Evolutionary conservation across 371 early-diverging fungal genomes (phyloP), one percentile per base, ranked within the genome.

Genomic region (Nematocida sp.): DNA sequence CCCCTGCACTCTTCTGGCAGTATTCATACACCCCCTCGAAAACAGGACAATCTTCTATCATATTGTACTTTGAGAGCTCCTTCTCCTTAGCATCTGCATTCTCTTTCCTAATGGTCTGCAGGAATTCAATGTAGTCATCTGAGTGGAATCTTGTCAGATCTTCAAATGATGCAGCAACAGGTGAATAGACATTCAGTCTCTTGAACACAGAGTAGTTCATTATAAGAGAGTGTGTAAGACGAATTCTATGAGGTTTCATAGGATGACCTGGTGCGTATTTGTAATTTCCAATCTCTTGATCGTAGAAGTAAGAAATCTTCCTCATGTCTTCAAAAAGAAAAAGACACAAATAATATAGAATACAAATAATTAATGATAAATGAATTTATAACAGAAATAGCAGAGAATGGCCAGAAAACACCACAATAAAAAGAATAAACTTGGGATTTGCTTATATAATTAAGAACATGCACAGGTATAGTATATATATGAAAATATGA

Each of bases 201-300:
- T 94, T 93, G 84, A 95, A 92, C 18, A 99, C 89, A 4, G 92
- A 94, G 88, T 96, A 97, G 55, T 92, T 92, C 62, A 94, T 89
- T 47, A 99, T 93, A 72, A 99, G 89, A 84, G 93, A 93, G 88
- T 99, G 96, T 40, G 95, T 93, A 91, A 99, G 92, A 70, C 93
- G 92, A 86, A 97, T 92, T 76, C 99, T 90, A 67, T 95, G 94
- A 9, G 99, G 98, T 85, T 99, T 99, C 99, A 99, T 99, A 4
- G 97, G 97, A 87, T 95, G 95, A 40, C 75, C 78, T 44, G 72
- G 55, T 61, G 92, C 93, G 89, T 93, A 94, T 73, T 91, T 91
- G 85, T 91, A 93, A 84, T 92, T 91, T 15, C 94, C 95, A 75
- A 94, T 92, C 62, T 82, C 71, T 47, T 84, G 81, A 72, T 87